Conservation (phyloP, 2,329 filamentous ascomycete species). For the Lasiodiplodia sp. region DNA sequence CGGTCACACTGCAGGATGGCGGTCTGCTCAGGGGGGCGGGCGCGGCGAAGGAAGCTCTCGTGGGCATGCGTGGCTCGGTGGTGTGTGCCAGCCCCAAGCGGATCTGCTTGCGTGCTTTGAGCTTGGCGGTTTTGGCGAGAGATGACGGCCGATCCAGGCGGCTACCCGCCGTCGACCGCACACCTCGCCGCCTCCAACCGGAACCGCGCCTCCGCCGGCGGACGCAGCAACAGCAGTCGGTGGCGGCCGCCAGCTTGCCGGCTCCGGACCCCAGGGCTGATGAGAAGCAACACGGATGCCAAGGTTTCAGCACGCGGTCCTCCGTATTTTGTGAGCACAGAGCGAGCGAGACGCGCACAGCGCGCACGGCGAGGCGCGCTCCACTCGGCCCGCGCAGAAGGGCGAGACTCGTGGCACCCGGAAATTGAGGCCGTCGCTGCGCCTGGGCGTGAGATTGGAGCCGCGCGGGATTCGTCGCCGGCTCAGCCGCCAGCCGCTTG, state of each 20-base stretch:
- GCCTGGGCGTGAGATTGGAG: constrained; percentile 12
- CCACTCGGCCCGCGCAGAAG: constrained; percentile 4
- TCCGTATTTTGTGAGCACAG: constrained; percentile 16
- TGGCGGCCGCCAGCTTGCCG: background rate
- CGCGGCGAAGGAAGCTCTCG: background rate
- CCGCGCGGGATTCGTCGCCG: constrained; percentile 11
- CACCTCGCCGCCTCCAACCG: constrained; percentile 5
- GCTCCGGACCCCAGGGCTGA: constrained; percentile 5
- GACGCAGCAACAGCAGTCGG: background rate
- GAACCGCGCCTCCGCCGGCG: background rate
- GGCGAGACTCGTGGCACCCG: constrained; percentile 27
- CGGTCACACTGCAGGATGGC: background rate
- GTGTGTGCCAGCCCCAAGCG: background rate
- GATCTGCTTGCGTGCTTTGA: constrained; percentile 28
- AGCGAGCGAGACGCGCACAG: constrained; percentile 13
- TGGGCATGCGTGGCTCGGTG: background rate
- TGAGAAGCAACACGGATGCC: constrained; percentile 8
- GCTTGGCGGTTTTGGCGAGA: constrained; percentile 23
- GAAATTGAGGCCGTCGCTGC: constrained; percentile 20
- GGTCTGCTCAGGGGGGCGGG: constrained; percentile 14
- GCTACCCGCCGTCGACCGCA: background rate
- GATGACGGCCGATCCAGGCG: constrained; percentile 21
- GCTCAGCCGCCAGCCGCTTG: constrained; percentile 16
- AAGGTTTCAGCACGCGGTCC: constrained; percentile 27
- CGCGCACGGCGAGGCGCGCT: constrained; percentile 1